phyloP scores from a whole-genome alignment of 257 asterid species.

The Ophiorrhiza pumila region DNA sequence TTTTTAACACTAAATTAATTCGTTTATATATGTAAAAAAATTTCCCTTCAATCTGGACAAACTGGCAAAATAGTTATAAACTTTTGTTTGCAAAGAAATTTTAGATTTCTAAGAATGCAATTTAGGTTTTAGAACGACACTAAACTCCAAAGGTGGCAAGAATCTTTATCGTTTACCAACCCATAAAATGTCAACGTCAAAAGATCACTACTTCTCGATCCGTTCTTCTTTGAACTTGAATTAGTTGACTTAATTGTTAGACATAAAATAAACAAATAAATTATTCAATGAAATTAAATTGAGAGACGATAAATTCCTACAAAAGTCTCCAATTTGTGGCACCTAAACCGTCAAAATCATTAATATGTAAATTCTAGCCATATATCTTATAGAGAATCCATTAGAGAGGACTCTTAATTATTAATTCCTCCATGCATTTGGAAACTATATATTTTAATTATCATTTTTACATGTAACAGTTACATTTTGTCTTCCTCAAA shows the following conservation, averaged over 20 bases:
- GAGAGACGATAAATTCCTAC: background rate
- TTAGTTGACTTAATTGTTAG: background rate
- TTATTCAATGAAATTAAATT: background rate
- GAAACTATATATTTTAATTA: too few species aligned
- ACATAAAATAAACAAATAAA: background rate
- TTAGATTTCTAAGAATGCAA: too few species aligned
- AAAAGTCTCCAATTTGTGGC: background rate
- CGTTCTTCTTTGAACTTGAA: background rate
- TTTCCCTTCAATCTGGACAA: too few species aligned
- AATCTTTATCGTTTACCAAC: background rate
- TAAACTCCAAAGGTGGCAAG: background rate
- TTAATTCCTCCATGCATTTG: too few species aligned
- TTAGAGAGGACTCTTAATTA: too few species aligned
- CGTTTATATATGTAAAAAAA: too few species aligned
- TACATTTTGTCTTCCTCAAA: too few species aligned
- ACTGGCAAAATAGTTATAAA: too few species aligned
- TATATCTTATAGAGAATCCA: too few species aligned
- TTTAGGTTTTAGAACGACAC: background rate
- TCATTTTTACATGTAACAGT: too few species aligned
- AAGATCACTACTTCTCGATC: background rate
- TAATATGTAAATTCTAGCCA: background rate
- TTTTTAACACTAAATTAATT: too few species aligned
- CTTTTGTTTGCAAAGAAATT: too few species aligned
- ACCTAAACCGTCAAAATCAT: background rate
- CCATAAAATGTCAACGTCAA: background rate